Conservation (phyloP, 495 filamentous ascomycete species). For the Penicillium cinerascens region DNA sequence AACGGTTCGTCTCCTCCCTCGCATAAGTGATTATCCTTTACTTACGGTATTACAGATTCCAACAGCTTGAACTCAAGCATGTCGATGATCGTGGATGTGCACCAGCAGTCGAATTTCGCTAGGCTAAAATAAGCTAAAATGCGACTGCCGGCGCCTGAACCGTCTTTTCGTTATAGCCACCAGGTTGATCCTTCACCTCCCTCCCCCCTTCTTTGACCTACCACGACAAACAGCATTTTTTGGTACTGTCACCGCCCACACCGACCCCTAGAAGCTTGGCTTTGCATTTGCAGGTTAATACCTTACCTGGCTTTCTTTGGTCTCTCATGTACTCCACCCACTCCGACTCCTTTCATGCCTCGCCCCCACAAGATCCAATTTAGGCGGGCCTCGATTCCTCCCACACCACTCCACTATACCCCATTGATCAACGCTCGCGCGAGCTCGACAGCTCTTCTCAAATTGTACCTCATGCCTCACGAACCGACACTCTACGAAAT, state of each 20-base stretch:
- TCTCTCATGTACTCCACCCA: neutral
- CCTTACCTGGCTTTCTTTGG: neutral
- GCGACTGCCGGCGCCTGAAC: slow-evolving; percentile 17
- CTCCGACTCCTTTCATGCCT: neutral
- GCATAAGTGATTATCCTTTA: neutral
- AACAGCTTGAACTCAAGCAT: slow-evolving; percentile 88
- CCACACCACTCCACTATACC: slow-evolving; percentile 7
- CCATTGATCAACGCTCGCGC: slow-evolving; percentile 5
- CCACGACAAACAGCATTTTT: neutral
- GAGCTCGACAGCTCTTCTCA: slow-evolving; percentile 6
- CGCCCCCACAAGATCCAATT: neutral
- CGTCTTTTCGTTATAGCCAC: neutral
- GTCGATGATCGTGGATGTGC: slow-evolving; percentile 81
- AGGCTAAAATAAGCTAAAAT: no score
- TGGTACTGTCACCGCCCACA: neutral
- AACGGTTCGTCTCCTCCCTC: slow-evolving; percentile 64
- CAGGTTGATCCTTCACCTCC: neutral
- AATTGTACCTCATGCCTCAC: slow-evolving; percentile 30
- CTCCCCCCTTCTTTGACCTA: neutral
- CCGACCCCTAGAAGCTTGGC: neutral
- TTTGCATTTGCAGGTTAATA: neutral
- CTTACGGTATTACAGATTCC: slow-evolving; percentile 57
- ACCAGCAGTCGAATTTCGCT: slow-evolving; percentile 91
- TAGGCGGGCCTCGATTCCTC: neutral
- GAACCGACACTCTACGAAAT: slow-evolving; percentile 22